phyloP scores from a whole-genome alignment of 768 basidiomycete genomes.

The Astraeus odoratus region DNA sequence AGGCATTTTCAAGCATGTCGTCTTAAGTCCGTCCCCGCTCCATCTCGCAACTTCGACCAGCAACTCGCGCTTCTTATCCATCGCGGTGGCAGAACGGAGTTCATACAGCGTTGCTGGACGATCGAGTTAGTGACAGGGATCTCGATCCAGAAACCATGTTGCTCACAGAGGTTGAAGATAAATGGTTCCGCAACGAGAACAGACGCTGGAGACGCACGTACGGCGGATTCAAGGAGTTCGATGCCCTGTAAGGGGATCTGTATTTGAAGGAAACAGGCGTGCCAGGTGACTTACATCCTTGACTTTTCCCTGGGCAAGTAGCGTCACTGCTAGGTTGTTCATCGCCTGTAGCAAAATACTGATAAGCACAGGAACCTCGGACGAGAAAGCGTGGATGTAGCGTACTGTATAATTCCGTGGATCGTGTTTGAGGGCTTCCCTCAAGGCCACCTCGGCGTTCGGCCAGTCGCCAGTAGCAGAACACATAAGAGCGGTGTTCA shows the following conservation, averaged over 20 bases:
- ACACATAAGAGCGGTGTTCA: constrained; percentile 63
- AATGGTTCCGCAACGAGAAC: constrained; percentile 77
- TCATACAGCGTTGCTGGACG: constrained; percentile 73
- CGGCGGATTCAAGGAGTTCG: constrained; percentile 54
- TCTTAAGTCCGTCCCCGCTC: constrained; percentile 78
- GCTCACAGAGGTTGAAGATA: constrained; percentile 76
- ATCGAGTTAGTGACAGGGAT: background rate
- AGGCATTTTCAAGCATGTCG: constrained; percentile 75
- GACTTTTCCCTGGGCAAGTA: constrained; percentile 64
- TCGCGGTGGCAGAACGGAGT: constrained; percentile 62
- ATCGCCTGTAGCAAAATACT: constrained; percentile 41
- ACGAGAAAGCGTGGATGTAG: constrained; percentile 3
- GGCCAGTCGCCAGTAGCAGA: constrained; percentile 68
- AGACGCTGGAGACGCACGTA: constrained; percentile 59
- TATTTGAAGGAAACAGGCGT: background rate
- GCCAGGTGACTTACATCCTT: constrained; percentile 46
- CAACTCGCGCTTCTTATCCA: constrained; percentile 70
- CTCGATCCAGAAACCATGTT: background rate
- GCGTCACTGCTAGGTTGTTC: constrained; percentile 69
- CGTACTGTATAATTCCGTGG: constrained; percentile 55
- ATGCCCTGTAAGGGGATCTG: constrained; percentile 45
- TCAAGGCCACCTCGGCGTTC: constrained; percentile 40
- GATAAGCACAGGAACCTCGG: background rate
- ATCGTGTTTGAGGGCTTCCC: constrained; percentile 41
- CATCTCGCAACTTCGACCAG: constrained; percentile 75